Conservation (phyloP, 305 asterid species). For the Fraxinus ornus region DNA sequence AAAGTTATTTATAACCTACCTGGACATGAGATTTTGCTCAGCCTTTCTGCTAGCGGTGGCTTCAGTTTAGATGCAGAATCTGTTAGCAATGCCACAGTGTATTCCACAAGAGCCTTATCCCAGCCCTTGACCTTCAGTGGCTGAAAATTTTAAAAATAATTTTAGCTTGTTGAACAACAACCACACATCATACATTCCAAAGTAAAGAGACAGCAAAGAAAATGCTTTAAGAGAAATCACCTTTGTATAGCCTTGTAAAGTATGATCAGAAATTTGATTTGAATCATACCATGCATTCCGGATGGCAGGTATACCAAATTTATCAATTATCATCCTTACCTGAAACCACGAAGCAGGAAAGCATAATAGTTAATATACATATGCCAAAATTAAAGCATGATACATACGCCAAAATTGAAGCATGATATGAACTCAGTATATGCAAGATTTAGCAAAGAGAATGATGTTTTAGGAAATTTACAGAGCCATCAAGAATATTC, state of each 20-base stretch:
- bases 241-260: constrained; percentile 80
- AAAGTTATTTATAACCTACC: constrained; percentile 61
- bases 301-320: constrained; percentile 67
- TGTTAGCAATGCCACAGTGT: constrained; percentile 69
- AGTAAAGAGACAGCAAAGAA: constrained; percentile 4
- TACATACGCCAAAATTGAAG: not conserved
- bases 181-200: not conserved
- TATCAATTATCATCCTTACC: constrained; percentile 71
- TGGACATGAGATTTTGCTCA: constrained; percentile 80
- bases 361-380: not conserved
- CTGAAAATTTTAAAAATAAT: constrained; percentile 40
- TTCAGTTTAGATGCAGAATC: constrained; percentile 57
- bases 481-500: not conserved
- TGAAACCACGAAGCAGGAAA: constrained; percentile 33
- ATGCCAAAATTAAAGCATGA: not conserved
- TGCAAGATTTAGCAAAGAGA: not conserved
- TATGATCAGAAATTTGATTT: constrained; percentile 70
- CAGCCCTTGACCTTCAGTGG: constrained; percentile 86
- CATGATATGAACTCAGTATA: not conserved
- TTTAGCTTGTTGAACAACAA: not conserved
- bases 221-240: constrained; percentile 35
- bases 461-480: not conserved
- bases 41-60: constrained; percentile 53
- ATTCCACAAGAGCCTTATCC: constrained; percentile 87
- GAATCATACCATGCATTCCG: constrained; percentile 83